phyloP scores from a whole-genome alignment of 345 rosid genomes.

The Lepidium sativum region DNA sequence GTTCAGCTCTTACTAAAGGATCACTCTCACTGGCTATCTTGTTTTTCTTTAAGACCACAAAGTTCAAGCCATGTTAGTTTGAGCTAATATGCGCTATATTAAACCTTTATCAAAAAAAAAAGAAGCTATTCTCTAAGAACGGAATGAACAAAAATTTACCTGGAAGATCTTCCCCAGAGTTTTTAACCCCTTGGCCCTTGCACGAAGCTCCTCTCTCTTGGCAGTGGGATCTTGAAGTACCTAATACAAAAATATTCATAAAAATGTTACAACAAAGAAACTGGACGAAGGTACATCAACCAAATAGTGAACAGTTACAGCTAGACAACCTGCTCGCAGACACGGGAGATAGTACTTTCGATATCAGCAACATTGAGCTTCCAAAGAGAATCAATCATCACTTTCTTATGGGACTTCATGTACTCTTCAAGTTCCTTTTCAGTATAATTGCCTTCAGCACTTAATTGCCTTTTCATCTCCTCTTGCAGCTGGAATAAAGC shows the following conservation, averaged over 20 bases:
- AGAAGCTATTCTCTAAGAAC: neutral
- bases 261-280: neutral
- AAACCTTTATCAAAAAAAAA: too few relatives aligned
- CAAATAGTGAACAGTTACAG: constrained; percentile 1
- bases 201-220: constrained; percentile 86
- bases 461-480: constrained; percentile 96
- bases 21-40: constrained; percentile 66
- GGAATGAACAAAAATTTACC: constrained; percentile 33
- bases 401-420: constrained; percentile 77
- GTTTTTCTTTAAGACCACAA: constrained; percentile 41
- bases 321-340: constrained; percentile 81
- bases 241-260: constrained; percentile 27
- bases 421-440: constrained; percentile 93
- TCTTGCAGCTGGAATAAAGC: constrained; percentile 97
- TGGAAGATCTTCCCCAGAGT: constrained; percentile 90
- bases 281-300: constrained; percentile 12
- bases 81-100: neutral
- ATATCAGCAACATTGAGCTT: constrained; percentile 98
- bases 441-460: constrained; percentile 77
- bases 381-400: constrained; percentile 95
- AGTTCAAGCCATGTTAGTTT: neutral
- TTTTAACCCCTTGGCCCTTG: constrained; percentile 90
- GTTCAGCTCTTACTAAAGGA: constrained; percentile 25
- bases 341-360: constrained; percentile 85
- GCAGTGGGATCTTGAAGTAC: constrained; percentile 87